phyloP scores from a whole-genome alignment of 2,329 filamentous ascomycete genomes.

The Alternaria metachromatica region DNA sequence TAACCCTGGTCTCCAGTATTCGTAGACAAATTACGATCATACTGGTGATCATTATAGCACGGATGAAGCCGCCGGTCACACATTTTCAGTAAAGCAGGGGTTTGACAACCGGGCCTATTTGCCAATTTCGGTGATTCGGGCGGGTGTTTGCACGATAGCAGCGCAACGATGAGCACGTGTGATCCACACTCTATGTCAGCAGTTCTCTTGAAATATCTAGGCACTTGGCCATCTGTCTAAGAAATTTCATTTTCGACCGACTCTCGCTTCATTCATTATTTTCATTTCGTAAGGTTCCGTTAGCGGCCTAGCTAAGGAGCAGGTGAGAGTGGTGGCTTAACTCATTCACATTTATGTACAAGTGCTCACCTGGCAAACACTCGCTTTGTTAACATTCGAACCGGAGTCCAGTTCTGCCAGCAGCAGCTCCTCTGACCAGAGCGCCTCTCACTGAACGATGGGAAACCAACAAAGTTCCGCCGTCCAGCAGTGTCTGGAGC shows the following conservation, averaged over 20 bases:
- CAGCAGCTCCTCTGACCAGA: neutral
- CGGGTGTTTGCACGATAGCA: neutral
- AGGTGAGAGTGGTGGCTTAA: neutral
- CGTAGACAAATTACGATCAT: conserved; percentile 3
- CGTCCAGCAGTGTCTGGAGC: conserved; percentile 36
- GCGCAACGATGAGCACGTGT: neutral
- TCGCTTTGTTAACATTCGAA: neutral
- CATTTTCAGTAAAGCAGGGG: neutral
- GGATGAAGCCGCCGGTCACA: neutral
- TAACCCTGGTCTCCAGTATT: neutral
- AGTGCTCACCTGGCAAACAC: neutral
- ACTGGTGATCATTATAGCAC: neutral
- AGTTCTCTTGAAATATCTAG: neutral
- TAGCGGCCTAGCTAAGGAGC: neutral
- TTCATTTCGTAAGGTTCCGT: neutral
- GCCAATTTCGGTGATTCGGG: neutral
- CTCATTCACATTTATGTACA: neutral
- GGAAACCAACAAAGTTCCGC: conserved; percentile 39
- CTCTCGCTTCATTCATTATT: neutral
- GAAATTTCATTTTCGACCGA: neutral
- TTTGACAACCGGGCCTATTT: neutral
- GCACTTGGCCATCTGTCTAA: neutral
- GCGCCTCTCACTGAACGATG: conserved; percentile 24
- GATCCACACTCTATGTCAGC: neutral
- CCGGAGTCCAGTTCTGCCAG: neutral